Base-by-base conservation (phyloP, 2,329 filamentous ascomycete species). In the Didymella pomorum region DNA sequence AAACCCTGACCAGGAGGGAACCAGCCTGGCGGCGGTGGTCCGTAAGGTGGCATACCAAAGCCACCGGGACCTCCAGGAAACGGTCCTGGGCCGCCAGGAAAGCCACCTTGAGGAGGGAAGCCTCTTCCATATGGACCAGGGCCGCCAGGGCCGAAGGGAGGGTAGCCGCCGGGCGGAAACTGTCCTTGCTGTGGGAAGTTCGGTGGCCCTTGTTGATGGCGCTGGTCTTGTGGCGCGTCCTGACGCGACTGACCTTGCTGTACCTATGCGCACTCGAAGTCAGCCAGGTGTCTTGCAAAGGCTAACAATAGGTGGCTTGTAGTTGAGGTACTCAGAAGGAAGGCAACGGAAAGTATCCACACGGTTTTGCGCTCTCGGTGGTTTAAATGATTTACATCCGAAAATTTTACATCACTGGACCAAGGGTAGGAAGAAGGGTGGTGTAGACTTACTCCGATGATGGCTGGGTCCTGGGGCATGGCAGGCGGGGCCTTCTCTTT, bases 261-360 rank as follows among this genome's bases (percentile, higher is more conserved):
- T 58, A 72, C 71, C 69, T 75, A 62, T 62, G 66, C 63, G 65
- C 61, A 66, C 60, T 59, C 52, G 37, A 53, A 57, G 61, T 75
- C 58, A 76, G 73, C 67, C 47, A 62, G 49, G 12, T 47, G n/a
- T 46, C 33, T 53, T 51, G 33, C 35, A 59, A 23, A 41, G 29
- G 42, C 33, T 46, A 45, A 56, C 25, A 46, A 64, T 48, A 46
- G 58, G 48, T 18, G 54, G 56, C 21, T 31, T 56, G 46, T 50
- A 43, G 52, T 31, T 26, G 53, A 62, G 61, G 58, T 70, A 65
- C 88, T 97, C 93, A 97, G 93, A 97, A 97, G 93, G 93, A 97
- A 97, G 93, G 93, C 93, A 97, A 97, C 93, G 93, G 93, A 97
- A 71, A 89, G 89, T 87, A 81, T 97, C 93, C 89, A 96, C 93